Evolutionary conservation across 805 yeast species (phyloP), one percentile per base, ranked within the genome.

Genomic region (Candida awuae): DNA sequence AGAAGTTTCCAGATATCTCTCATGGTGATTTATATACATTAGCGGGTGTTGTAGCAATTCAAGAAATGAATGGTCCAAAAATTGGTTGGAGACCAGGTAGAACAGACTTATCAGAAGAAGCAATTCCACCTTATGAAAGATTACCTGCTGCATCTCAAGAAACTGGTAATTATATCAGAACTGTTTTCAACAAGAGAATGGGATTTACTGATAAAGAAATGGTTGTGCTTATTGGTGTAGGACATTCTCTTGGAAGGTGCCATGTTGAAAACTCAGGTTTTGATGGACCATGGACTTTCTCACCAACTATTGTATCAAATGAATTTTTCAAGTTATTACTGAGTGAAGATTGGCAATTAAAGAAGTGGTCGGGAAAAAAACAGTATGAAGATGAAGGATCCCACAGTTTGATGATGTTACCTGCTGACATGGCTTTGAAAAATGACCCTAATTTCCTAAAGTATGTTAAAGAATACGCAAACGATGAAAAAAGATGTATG

Each of bases 261-360:
- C 75, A 70, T 48, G 52, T 53, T 41, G 57, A 69, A 47, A 73
- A 77, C 44, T 74, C 86, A 17, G 94, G 94, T 2, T 86, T 69
- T 65, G 92, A 83, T 48, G 94, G 95, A 12, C 87, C 90, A 45
- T 85, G 95, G 95, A 88, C 90, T 28, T 81, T 80, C 39, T 74
- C 82, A 29, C 85, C 92, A 39, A 83, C 81, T 22, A 60, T 67
- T 47, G 81, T 86, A 57, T 68, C 79, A 37, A 86, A 85, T 63
- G 84, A 84, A 30, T 85, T 83, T 58, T 85, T 62, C 63, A 73
- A 65, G 59, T 67, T 71, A 41, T 59, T 73, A 20, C 47, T 70
- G 41, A 52, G 56, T 45, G 84, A 73, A 49, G 70, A 68, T 38
- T 81, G 88, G 88, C 68, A 68, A 42, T 32, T 63, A 54, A 46